Percentiles rank a stretch among this genome's conserved stretches.
These are phyloP conservation scores for Microascus cirrosus DNA, from an alignment of 2,329 filamentous ascomycete species.

Conservation along the genomic window DNA sequence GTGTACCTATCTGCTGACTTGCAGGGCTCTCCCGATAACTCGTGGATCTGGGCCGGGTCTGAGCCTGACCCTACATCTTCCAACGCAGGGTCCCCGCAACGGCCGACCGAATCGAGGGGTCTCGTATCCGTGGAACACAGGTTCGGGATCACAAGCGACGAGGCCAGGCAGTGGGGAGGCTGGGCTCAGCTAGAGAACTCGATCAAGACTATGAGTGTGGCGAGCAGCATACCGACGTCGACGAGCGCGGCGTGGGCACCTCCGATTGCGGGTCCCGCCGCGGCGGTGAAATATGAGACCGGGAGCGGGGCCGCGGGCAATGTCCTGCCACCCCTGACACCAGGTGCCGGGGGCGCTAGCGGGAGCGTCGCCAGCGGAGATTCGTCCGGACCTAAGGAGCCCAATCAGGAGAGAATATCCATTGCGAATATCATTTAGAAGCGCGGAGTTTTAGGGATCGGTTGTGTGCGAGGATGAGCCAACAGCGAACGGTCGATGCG, in stretches of 20 bases:
- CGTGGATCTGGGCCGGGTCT: conserved; percentile 71
- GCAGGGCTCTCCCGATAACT: conserved; percentile 64
- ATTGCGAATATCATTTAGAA: conserved; percentile 33
- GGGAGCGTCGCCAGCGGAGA: conserved; percentile 16
- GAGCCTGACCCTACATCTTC: conserved; percentile 28
- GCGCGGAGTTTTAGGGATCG: neutral
- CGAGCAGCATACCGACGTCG: conserved; percentile 16
- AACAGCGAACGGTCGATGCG: neutral
- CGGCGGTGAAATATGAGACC: conserved; percentile 5
- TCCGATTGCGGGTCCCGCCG: neutral
- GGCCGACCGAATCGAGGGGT: conserved; percentile 5
- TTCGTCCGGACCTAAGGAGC: conserved; percentile 6
- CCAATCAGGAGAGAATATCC: conserved; percentile 23
- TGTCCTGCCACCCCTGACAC: conserved; percentile 12
- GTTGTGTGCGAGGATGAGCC: neutral
- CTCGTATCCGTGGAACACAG: conserved; percentile 12
- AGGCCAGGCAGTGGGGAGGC: conserved; percentile 61
- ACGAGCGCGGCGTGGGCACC: conserved; percentile 20
- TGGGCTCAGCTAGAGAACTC: conserved; percentile 62
- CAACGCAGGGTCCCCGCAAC: conserved; percentile 8
- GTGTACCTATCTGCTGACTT: conserved; percentile 79
- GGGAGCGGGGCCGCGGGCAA: conserved; percentile 17
- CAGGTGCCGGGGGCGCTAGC: conserved; percentile 15
- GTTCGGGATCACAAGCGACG: conserved; percentile 42
- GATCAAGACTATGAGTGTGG: conserved; percentile 13